Conservation (phyloP, 257 asterid genomes). For the Ocimum tenuiflorum region DNA sequence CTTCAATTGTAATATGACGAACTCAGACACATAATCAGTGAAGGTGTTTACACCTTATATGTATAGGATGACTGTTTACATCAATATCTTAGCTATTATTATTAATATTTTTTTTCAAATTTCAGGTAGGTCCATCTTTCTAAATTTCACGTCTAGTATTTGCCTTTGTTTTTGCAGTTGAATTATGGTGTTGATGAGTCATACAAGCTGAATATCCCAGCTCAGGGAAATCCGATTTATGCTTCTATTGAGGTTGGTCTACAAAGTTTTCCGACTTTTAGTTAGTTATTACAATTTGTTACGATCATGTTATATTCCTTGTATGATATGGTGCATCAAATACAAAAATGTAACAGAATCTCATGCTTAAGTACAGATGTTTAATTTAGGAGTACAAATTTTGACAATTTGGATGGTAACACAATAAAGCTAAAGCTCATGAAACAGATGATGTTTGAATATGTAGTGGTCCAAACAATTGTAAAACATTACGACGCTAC, state of each 20-base stretch:
- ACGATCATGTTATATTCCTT: background rate
- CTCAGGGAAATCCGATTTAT: conserved; percentile 38
- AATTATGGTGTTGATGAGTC: conserved; percentile 71
- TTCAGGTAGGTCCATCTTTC: background rate
- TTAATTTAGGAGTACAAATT: too few species aligned
- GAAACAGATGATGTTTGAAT: too few species aligned
- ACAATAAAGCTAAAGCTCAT: background rate
- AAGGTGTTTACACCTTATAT: background rate
- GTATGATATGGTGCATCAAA: background rate
- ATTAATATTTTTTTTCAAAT: background rate
- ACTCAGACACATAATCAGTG: too few species aligned
- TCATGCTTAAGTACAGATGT: background rate
- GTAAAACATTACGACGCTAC: too few species aligned
- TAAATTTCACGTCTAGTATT: background rate
- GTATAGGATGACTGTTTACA: background rate
- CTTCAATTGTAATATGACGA: too few species aligned
- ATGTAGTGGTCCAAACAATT: too few species aligned
- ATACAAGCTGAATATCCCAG: conserved; percentile 52
- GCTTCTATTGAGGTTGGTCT: conserved; percentile 54
- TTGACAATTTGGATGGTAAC: background rate
- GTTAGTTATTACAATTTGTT: too few species aligned
- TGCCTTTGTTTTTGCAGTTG: conserved; percentile 41
- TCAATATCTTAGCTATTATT: background rate
- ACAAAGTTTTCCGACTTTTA: background rate
- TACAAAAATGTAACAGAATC: background rate